phyloP scores from a whole-genome alignment of 768 basidiomycete genomes.

The Podaxis carcinomalis region DNA sequence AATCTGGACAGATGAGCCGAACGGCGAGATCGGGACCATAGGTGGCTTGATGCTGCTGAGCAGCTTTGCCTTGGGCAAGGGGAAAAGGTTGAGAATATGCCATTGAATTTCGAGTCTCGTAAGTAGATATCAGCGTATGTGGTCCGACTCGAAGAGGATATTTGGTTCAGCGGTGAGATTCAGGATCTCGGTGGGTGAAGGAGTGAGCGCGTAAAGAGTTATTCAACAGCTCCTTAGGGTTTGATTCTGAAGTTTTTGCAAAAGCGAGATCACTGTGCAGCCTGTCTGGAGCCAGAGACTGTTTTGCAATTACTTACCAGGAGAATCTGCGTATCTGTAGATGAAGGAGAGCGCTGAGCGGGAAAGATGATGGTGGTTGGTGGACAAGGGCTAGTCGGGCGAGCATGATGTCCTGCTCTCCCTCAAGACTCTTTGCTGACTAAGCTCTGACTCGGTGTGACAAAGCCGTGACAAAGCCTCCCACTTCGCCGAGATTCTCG shows the following conservation, averaged over 20 bases:
- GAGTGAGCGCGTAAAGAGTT: background rate
- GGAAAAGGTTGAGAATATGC: conserved; percentile 80
- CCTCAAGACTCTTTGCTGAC: background rate
- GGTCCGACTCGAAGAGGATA: background rate
- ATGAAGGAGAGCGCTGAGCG: background rate
- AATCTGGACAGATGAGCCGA: conserved; percentile 93
- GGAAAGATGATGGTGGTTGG: background rate
- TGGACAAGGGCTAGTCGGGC: background rate
- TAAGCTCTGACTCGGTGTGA: conserved; percentile 1
- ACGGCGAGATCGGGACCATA: conserved; percentile 84
- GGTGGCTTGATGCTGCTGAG: conserved; percentile 41
- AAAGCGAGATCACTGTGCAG: background rate
- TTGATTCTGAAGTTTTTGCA: background rate
- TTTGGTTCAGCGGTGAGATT: background rate
- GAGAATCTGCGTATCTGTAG: background rate
- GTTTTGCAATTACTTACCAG: background rate
- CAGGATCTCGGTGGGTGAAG: conserved; percentile 11
- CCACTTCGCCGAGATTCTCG: background rate
- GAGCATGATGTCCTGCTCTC: background rate
- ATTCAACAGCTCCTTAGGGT: conserved; percentile 8
- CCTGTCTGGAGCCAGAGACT: background rate
- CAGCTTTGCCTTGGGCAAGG: conserved; percentile 52
- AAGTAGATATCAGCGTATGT: background rate
- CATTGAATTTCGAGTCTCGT: conserved; percentile 31
- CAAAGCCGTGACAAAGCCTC: too few relatives aligned